phyloP scores from a whole-genome alignment of 805 yeast genomes.

The Candida coleopterorum region DNA sequence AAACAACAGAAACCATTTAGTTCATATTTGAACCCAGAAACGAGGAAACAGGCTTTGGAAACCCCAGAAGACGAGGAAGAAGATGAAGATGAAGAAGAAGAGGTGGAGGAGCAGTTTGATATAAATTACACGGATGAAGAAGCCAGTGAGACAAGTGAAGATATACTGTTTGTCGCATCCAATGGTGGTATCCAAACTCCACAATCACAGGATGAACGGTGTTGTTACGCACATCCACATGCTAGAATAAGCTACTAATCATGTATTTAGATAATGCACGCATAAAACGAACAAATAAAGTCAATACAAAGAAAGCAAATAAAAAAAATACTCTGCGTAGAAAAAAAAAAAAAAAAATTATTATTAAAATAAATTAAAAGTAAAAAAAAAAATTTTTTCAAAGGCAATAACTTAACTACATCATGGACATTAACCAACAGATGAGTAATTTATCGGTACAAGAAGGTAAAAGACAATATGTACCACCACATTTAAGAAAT shows the following conservation, averaged over 20 bases:
- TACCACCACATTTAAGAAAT: slow-evolving; percentile 51
- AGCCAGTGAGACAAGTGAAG: slow-evolving; percentile 13
- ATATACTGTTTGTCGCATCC: slow-evolving; percentile 25
- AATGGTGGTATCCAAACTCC: slow-evolving; percentile 31
- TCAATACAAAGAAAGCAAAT: too few species aligned
- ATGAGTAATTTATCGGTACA: slow-evolving; percentile 53
- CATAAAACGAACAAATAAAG: slow-evolving; percentile 1
- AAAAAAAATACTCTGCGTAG: slow-evolving; percentile 1
- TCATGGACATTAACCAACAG: slow-evolving; percentile 46
- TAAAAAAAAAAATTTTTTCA: slow-evolving; percentile 3
- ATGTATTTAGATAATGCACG: background rate
- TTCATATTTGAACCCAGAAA: slow-evolving; percentile 9
- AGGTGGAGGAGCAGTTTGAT: slow-evolving; percentile 26
- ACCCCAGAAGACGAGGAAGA: slow-evolving; percentile 6
- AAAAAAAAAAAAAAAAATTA: slow-evolving; percentile 2
- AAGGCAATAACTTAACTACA: slow-evolving; percentile 2
- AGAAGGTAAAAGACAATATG: slow-evolving; percentile 38
- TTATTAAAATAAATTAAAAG: slow-evolving; percentile 2
- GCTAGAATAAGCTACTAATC: slow-evolving; percentile 24
- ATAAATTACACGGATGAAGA: slow-evolving; percentile 28
- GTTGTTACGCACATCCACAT: slow-evolving; percentile 42
- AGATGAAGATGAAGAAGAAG: too few species aligned
- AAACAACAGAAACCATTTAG: slow-evolving; percentile 79
- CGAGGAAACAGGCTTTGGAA: slow-evolving; percentile 3
- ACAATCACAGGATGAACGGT: slow-evolving; percentile 29